Base-by-base conservation (phyloP, 495 filamentous ascomycete genomes). In the Staphylotrichum longicolle region DNA sequence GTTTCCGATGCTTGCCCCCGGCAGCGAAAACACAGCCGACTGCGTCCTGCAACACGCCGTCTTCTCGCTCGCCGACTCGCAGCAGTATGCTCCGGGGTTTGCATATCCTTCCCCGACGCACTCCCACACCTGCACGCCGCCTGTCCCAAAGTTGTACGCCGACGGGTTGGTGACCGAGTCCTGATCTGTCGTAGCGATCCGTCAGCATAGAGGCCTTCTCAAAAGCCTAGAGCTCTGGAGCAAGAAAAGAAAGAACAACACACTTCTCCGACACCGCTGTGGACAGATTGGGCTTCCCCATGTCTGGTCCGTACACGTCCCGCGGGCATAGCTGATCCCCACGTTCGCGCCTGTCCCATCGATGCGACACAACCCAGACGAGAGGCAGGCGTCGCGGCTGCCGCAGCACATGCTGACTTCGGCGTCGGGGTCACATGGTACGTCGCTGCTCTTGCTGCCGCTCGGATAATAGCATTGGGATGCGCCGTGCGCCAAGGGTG, bases 391-490 rank as follows among this genome's bases (percentile, higher is more conserved):
- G 11, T 42, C 32, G 12, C 12, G n/a, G 37, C 47, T 61, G 30
- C 33, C 20, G 44, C 63, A 62, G 58, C 63, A 65, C 63, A 65
- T 65, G 63, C 58, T 61, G 11, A 61, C 58, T 6, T 35, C 57
- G 37, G 63, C 63, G 32, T 20, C 35, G 12, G 63, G 53, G 48
- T 65, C 63, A 20, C 63, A 65, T 1, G 63, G 58, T 0, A 61
- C 48, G 49, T 65, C 63, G 27, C 1, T 9, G 40, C 27, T 45
- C 5, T 20, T 3, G 46, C 4, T 10, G 9, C 63, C 63, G 52
- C 15, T 30, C 6, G 63, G 63, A 47, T 53, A 61, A 40, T 58
- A 65, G 40, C 63, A 65, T 47, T 54, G 56, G 5, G 34, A 12
- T 3, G 32, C 49, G 32, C 32, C 49, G 7, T 37, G 49, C 8